Evolutionary conservation across 2,329 filamentous ascomycete species (phyloP).

Genomic region (Akanthomyces dipterigenus): DNA sequence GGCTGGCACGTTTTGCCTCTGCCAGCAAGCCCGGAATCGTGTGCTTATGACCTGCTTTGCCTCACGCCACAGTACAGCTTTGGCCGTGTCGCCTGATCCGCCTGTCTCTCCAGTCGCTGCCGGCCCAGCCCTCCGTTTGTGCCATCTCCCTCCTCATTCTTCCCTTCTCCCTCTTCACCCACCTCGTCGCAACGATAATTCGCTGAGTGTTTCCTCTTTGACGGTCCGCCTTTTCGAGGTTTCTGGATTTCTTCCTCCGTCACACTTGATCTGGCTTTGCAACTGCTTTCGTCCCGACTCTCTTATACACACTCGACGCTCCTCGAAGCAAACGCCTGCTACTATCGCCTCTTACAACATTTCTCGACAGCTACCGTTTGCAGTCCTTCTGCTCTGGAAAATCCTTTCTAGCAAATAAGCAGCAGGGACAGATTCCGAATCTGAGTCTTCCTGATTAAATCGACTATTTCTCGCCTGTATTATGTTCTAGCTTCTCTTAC

Average conservation of each 20-base stretch:
- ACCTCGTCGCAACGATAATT: not conserved
- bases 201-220: constrained; percentile 11
- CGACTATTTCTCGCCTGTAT: constrained; percentile 18
- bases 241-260: not conserved
- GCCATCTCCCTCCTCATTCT: constrained; percentile 10
- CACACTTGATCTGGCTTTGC: not conserved
- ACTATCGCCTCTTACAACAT: constrained; percentile 2
- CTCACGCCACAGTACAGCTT: not conserved
- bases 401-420: not conserved
- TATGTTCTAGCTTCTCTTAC: constrained; percentile 28
- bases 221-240: constrained; percentile 1
- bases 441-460: not conserved
- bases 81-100: not conserved
- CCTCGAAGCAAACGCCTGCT: constrained; percentile 1
- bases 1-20: constrained; percentile 12
- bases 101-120: constrained; percentile 2
- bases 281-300: not conserved
- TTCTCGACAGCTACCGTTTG: constrained; percentile 2
- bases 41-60: not conserved
- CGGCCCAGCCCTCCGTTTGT: constrained; percentile 3
- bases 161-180: constrained; percentile 4
- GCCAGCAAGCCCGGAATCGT: not conserved
- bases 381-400: not conserved
- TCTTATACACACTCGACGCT: constrained; percentile 3
- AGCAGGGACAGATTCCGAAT: not conserved